phyloP scores from a whole-genome alignment of 495 filamentous ascomycete species.

The Annulohypoxylon bovei region DNA sequence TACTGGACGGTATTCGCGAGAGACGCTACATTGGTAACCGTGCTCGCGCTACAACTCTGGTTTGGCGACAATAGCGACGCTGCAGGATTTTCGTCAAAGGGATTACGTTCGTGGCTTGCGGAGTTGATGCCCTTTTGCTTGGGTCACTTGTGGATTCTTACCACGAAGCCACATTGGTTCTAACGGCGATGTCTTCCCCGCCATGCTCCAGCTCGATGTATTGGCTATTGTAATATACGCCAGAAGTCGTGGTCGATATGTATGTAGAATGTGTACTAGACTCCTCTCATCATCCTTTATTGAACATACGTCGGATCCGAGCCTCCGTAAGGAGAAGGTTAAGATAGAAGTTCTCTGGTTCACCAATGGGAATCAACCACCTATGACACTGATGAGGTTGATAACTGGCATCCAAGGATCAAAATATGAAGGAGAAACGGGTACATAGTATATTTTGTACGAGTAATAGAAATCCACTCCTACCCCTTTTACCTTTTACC shows the following conservation, averaged over 20 bases:
- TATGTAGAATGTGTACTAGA: no score
- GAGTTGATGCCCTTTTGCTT: constrained; percentile 33
- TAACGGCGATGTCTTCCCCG: background rate
- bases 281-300: no score
- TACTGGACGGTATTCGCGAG: constrained; percentile 35
- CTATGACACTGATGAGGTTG: no score
- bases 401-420: no score
- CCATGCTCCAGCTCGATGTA: background rate
- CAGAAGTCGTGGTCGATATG: no score
- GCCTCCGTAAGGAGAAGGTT: no score
- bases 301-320: background rate
- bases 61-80: constrained; percentile 21
- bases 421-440: no score
- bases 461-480: no score
- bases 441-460: no score
- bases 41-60: constrained; percentile 23
- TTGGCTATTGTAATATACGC: background rate
- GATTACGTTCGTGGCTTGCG: constrained; percentile 22
- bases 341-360: no score
- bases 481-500: no score
- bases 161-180: constrained; percentile 27
- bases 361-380: no score
- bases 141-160: constrained; percentile 32
- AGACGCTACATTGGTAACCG: constrained; percentile 23
- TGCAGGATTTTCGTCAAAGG: constrained; percentile 23